Base-by-base conservation (phyloP, 352 stramenopile genomes). In the Phytophthora sp. region DNA sequence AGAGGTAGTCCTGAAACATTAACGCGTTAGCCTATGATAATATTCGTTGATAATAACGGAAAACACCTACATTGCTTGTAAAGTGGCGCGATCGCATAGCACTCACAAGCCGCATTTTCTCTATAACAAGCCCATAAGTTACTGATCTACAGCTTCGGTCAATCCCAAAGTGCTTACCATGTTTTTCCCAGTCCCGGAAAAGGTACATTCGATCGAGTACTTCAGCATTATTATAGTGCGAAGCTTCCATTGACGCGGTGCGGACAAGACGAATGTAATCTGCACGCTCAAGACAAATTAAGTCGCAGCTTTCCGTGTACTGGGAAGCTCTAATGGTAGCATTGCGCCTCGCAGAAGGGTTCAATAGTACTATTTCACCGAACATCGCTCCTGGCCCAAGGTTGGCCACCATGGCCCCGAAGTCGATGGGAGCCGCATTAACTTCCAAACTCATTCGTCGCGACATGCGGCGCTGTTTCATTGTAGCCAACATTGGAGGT, bases 51-150 rank as follows among this genome's bases (percentile, higher is more conserved):
- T n/a, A n/a, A n/a, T n/a, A n/a, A n/a, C n/a, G n/a, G n/a, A n/a
- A n/a, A n/a, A n/a, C n/a, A n/a, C n/a, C n/a, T 60, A 92, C 83
- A 10, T 92, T 92, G 51, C 63, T 83, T 27, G 69, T 71, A 27
- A 90, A 92, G 24, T 85, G 64, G 10, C 83, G 60, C 3, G 84
- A 91, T 7, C 79, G 65, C 74, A 90, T 91, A 0, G 76, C 76
- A 26, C 80, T 85, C 18, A 90, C 79, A 11, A 89, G 59, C 18
- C 81, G 77, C 84, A 92, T 92, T 70, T 89, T 92, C 52, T 89
- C 79, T 89, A 23, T 30, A 12, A 26, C 27, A 48, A 21, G 26
- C 10, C 3, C 20, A n/a, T n/a, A n/a, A n/a, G n/a, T n/a, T n/a
- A n/a, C n/a, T n/a, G n/a, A n/a, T n/a, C n/a, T n/a, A n/a, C n/a